Evolutionary conservation across 768 basidiomycete genomes (phyloP), one percentile per base, ranked within the genome.

Genomic region (Lepiota venenata): DNA sequence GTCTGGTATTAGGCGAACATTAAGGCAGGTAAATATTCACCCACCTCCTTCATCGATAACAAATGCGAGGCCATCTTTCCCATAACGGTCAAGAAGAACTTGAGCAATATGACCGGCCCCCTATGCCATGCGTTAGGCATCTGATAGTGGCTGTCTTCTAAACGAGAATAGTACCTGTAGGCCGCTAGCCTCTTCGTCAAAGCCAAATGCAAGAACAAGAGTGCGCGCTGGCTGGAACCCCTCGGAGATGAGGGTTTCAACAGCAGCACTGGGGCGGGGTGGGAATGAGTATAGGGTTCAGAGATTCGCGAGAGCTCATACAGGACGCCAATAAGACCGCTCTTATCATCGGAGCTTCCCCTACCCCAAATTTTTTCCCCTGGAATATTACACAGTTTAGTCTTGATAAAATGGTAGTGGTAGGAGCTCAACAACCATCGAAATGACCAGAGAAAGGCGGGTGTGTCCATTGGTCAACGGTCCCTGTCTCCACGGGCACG

Each of bases 21-120:
- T 47, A 32, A 5, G 16, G 39, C 11, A 21, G n/a, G 16, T 2
- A 35, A 36, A 44, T 10, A 11, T 32, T n/a, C 22, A 65, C 73
- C 62, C 66, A 84, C 91, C 82, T 32, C 94, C 93, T 74, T 98
- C 95, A 63, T 98, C 95, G 32, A 98, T 76, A 41, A 97, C 67
- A 64, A 96, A 76, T 0, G 88, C 83, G 63, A 92, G 83, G 3
- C 81, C 79, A 62, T 92, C 68, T 55, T 79, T 65, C 35, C 93
- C 93, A 63, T 90, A 95, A 14, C 72, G 76, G 2, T 75, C 60
- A 44, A 81, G 65, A 27, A 97, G 69, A 42, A 71, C 70, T 10
- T 69, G 62, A 0, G 74, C 72, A 39, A 88, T 71, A 3, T 63
- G 61, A 21, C 66, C 66, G 8, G 85, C 87, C 29, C 87, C 87